Evolutionary conservation across 768 basidiomycete species (phyloP).

Genomic region (Saitozyma podzolica): DNA sequence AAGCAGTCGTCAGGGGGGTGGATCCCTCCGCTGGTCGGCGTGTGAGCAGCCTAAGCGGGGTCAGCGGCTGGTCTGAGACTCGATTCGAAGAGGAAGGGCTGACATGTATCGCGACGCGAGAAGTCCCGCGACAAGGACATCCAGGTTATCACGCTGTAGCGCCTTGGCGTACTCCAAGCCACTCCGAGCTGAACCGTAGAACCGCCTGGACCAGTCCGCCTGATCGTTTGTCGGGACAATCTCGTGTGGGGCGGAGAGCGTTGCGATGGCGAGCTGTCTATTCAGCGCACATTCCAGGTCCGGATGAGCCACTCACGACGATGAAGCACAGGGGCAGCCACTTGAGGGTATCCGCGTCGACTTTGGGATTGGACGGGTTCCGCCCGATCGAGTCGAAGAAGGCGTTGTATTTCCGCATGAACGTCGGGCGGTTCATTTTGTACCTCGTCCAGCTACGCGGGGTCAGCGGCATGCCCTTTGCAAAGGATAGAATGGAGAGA

Average conservation of each 20-base stretch:
- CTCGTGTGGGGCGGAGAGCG: slow-evolving; percentile 49
- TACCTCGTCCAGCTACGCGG: slow-evolving; percentile 54
- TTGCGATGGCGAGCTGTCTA: slow-evolving; percentile 50
- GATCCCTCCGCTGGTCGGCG: slow-evolving; percentile 53
- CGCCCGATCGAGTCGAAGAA: slow-evolving; percentile 50
- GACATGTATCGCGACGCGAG: slow-evolving; percentile 53
- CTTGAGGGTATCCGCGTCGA: slow-evolving; percentile 50
- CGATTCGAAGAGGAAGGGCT: slow-evolving; percentile 16
- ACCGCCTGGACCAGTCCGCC: slow-evolving; percentile 48
- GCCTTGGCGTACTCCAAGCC: slow-evolving; percentile 52
- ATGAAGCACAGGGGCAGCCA: slow-evolving; percentile 54
- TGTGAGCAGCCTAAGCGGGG: slow-evolving; percentile 45
- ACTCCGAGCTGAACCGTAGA: slow-evolving; percentile 50
- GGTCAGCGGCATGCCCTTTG: slow-evolving; percentile 6
- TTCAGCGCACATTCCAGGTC: slow-evolving; percentile 3
- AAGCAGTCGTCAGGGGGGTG: slow-evolving; percentile 53
- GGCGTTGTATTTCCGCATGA: slow-evolving; percentile 47
- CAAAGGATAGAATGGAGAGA: not conserved
- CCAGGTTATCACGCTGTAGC: slow-evolving; percentile 52
- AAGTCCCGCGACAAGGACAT: slow-evolving; percentile 52
- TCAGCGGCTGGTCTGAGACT: not conserved
- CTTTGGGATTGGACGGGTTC: slow-evolving; percentile 48
- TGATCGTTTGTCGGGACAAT: slow-evolving; percentile 47
- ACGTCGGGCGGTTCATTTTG: slow-evolving; percentile 51
- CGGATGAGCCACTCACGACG: slow-evolving; percentile 37